Percentiles rank a stretch among this genome's conserved stretches.
Conservation (phyloP, 2,329 filamentous ascomycete genomes). For the Ophiostoma australiae region DNA sequence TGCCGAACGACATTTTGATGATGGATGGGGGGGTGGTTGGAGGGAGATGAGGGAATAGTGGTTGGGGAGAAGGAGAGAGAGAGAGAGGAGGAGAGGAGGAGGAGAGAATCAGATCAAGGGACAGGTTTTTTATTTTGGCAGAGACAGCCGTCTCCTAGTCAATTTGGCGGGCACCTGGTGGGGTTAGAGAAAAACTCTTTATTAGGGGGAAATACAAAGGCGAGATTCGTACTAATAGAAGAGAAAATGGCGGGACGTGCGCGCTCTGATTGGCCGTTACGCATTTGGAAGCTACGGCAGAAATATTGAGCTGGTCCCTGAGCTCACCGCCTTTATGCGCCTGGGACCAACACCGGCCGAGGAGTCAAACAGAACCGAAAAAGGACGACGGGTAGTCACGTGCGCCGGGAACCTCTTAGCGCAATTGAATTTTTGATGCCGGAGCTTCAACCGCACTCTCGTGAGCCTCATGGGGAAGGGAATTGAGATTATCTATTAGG, state of each 20-base stretch:
- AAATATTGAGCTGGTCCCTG: slow-evolving; percentile 3
- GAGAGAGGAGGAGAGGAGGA: slow-evolving; percentile 21
- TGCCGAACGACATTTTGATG: slow-evolving; percentile 89
- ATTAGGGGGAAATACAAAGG: slow-evolving; percentile 17
- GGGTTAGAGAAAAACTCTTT: slow-evolving; percentile 23
- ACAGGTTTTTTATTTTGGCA: slow-evolving; percentile 26
- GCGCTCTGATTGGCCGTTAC: slow-evolving; percentile 13
- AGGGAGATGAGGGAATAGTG: slow-evolving; percentile 28
- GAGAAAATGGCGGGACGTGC: slow-evolving; percentile 18
- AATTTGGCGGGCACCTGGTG: slow-evolving; percentile 21
- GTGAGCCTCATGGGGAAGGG: slow-evolving; percentile 5
- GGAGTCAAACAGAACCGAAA: background rate
- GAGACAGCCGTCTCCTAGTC: slow-evolving; percentile 24
- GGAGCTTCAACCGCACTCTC: slow-evolving; percentile 10
- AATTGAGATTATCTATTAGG: background rate
- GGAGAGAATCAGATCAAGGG: slow-evolving; percentile 16
- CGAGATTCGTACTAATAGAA: slow-evolving; percentile 9
- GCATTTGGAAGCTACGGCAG: slow-evolving; percentile 11
- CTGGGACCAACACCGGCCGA: too few species aligned
- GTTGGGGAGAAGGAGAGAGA: slow-evolving; percentile 28
- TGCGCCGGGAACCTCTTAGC: slow-evolving; percentile 16
- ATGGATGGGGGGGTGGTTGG: slow-evolving; percentile 29
- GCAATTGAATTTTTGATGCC: slow-evolving; percentile 25
- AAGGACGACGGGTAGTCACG: slow-evolving; percentile 14
- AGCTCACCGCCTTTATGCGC: slow-evolving; percentile 1